phyloP scores from a whole-genome alignment of 495 filamentous ascomycete genomes.

The Penicillium riverlandense region DNA sequence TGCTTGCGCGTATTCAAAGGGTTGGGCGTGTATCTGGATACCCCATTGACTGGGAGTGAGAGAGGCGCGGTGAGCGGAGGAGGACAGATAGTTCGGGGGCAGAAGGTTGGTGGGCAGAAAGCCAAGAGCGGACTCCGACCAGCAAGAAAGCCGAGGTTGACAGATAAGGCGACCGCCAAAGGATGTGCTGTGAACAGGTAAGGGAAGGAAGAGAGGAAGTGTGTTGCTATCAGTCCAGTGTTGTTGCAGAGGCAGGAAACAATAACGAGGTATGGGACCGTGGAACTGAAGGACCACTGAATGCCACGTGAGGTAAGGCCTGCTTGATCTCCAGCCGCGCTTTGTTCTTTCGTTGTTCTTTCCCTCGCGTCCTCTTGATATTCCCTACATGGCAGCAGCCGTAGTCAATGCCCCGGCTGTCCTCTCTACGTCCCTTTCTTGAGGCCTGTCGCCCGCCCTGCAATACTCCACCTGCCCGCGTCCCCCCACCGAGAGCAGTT shows the following conservation, averaged over 20 bases:
- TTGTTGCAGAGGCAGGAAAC: too few relatives aligned
- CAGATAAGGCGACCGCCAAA: too few relatives aligned
- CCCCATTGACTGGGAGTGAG: constrained; percentile 30
- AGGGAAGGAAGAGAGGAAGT: too few relatives aligned
- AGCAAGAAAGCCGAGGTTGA: background rate
- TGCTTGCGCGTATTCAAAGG: constrained; percentile 13
- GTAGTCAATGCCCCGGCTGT: constrained; percentile 18
- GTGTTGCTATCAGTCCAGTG: too few relatives aligned
- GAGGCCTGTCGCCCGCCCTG: constrained; percentile 9
- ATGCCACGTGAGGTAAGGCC: background rate
- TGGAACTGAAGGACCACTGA: too few relatives aligned
- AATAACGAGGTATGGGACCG: too few relatives aligned
- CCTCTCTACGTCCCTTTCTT: constrained; percentile 8
- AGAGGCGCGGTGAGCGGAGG: background rate
- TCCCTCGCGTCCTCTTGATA: background rate
- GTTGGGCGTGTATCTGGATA: constrained; percentile 10
- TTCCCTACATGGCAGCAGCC: constrained; percentile 10
- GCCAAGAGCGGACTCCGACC: constrained; percentile 19
- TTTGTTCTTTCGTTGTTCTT: background rate
- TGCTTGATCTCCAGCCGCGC: background rate
- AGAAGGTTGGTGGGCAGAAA: constrained; percentile 17
- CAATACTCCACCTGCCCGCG: constrained; percentile 7
- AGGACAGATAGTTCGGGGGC: constrained; percentile 8
- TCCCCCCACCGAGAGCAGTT: constrained; percentile 6
- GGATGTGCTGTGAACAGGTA: too few relatives aligned